Base-by-base conservation (phyloP, 768 basidiomycete species). In the Suillus alpinus region DNA sequence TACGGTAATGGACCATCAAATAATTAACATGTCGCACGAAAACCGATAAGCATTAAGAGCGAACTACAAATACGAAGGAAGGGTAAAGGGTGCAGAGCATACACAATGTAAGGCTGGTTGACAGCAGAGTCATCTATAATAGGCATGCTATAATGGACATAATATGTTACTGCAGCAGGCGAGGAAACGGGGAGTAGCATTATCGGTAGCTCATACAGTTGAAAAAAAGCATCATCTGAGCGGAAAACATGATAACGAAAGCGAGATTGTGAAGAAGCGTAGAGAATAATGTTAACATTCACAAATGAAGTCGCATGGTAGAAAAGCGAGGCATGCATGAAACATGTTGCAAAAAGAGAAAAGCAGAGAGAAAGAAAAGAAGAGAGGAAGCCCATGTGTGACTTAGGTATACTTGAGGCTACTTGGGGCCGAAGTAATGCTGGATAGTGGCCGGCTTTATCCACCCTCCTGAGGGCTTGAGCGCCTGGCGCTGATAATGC, bases 401-500 rank as follows among this genome's bases (percentile, higher is more conserved):
- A 39, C 26, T 6, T 39, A 12, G 7, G 53, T 2, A 50, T 9
- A 7, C 47, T 49, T 16, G 1, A 7, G 8, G 14, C 46, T 34
- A 53, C 46, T 55, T 73, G 46, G 70, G 72, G 4, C 67, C 65
- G 59, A 73, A 74, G 56, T 74, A 73, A 46, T 63, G 61, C 41
- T 72, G 70, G 0, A 73, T 66, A 46, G 73, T 73, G 29, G 73
- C 69, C 1, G 62, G 55, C 36, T 64, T 66, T 53, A 39, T 65
- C 56, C 67, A 62, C 7, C 36, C 57, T 50, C 64, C 63, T 56
- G 29, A n/a, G 44, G 71, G 73, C 16, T 70, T 62, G 34, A 73
- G 67, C 9, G 75, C 75, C 56, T 66, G 63, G 8, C 82, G 85
- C 65, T 89, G 86, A 67, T 88, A 91, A 66, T 83, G 71, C 13